Percentiles rank a stretch among this genome's conserved stretches.
Conservation (phyloP, 805 yeast genomes). For the Candida insectalens region DNA sequence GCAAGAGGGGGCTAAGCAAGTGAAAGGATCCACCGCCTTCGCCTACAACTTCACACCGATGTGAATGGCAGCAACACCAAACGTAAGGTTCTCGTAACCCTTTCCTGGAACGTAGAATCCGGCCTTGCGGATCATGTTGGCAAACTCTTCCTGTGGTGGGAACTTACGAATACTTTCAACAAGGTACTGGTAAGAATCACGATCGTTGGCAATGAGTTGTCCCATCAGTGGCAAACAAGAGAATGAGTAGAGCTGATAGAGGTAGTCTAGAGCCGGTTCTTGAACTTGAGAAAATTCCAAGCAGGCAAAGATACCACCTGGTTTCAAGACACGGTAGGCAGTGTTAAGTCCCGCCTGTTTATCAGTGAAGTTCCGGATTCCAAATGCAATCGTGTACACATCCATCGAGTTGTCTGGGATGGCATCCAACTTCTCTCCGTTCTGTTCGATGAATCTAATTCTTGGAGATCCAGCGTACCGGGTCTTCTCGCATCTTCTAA, state of each 20-base stretch:
- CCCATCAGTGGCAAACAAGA: constrained; percentile 89
- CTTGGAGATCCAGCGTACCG: constrained; percentile 62
- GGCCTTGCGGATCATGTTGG: constrained; percentile 85
- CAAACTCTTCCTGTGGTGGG: constrained; percentile 88
- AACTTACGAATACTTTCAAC: constrained; percentile 90
- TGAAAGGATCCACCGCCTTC: too few relatives aligned
- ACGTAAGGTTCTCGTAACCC: constrained; percentile 90
- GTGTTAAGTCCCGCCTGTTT: constrained; percentile 88
- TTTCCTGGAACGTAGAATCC: constrained; percentile 86
- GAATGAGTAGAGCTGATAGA: constrained; percentile 84
- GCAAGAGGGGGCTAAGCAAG: too few relatives aligned
- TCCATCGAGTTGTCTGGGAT: constrained; percentile 86
- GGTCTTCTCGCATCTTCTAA: constrained; percentile 51
- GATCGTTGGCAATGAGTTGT: constrained; percentile 88
- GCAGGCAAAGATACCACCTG: constrained; percentile 97
- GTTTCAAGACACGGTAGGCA: constrained; percentile 92
- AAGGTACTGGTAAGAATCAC: constrained; percentile 91
- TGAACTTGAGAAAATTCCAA: constrained; percentile 90
- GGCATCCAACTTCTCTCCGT: constrained; percentile 81
- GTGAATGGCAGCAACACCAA: constrained; percentile 94
- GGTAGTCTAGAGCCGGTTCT: constrained; percentile 60
- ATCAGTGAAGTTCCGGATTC: constrained; percentile 93
- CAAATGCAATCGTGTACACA: constrained; percentile 93
- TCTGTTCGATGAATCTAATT: constrained; percentile 76
- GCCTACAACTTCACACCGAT: constrained; percentile 81